Conservation (phyloP, 2,329 filamentous ascomycete species). For the Cladosporium sp. region DNA sequence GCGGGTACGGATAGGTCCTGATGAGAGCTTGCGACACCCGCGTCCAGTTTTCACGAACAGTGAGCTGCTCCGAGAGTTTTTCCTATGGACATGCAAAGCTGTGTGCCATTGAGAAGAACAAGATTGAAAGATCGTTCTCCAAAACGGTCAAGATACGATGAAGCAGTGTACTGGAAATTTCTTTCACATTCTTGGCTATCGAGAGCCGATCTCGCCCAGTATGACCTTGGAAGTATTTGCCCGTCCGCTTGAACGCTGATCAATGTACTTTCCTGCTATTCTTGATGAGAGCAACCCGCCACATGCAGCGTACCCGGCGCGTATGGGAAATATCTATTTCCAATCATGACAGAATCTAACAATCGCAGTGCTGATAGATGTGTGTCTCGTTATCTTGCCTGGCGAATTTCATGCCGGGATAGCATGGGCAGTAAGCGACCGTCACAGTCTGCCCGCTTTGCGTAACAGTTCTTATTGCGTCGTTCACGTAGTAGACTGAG, state of each 20-base stretch:
- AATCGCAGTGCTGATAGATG: constrained; percentile 13
- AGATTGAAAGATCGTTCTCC: not conserved
- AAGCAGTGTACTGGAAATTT: not conserved
- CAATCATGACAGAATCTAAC: not conserved
- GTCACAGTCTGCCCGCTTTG: constrained; percentile 2
- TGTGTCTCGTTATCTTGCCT: constrained; percentile 10
- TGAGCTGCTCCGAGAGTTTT: not conserved
- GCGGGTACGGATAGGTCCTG: not conserved
- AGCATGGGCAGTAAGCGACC: constrained; percentile 18
- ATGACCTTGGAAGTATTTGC: too few species aligned
- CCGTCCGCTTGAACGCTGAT: not conserved
- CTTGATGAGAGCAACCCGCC: too few species aligned
- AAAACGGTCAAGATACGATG: not conserved
- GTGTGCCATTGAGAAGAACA: not conserved
- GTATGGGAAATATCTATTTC: not conserved
- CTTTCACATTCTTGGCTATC: not conserved
- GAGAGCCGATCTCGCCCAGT: too few species aligned
- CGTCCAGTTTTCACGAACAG: too few species aligned
- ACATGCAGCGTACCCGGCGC: not conserved
- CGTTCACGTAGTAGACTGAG: constrained; percentile 13
- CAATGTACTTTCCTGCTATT: not conserved
- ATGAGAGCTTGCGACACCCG: not conserved
- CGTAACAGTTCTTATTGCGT: not conserved
- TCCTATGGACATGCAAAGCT: not conserved
- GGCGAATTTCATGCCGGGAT: constrained; percentile 17